phyloP scores from a whole-genome alignment of 2,329 filamentous ascomycete species.

The Fusarium chuoi region DNA sequence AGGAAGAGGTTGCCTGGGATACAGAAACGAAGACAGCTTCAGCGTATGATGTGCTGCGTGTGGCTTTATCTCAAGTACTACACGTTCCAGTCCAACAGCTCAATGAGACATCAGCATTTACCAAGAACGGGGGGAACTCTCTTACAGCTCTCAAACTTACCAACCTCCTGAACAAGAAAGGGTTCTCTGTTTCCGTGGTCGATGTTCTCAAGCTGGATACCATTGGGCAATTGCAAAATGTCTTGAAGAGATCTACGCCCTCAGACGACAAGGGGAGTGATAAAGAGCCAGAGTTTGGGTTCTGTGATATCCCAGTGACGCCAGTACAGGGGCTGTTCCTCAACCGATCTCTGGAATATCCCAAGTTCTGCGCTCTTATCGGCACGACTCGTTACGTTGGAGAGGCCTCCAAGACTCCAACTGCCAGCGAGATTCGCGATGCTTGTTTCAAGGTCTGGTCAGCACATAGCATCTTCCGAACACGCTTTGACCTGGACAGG shows the following conservation, averaged over 20 bases:
- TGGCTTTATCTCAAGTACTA: not conserved
- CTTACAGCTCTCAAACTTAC: not conserved
- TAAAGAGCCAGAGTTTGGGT: not conserved
- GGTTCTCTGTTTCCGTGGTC: not conserved
- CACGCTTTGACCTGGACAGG: not conserved
- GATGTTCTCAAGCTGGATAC: not conserved
- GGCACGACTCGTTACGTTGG: not conserved
- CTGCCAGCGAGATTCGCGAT: not conserved
- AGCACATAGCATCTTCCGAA: not conserved
- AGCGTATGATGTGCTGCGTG: not conserved
- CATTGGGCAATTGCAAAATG: not conserved
- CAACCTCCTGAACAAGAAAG: not conserved
- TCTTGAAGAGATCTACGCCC: not conserved
- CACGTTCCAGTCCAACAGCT: not conserved
- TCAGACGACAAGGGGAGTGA: not conserved
- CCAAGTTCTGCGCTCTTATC: not conserved
- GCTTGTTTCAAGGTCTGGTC: not conserved
- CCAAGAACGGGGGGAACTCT: not conserved
- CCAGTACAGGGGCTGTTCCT: not conserved
- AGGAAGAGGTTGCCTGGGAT: rapidly evolving
- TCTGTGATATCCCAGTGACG: not conserved
- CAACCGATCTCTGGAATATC: not conserved
- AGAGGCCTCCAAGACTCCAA: not conserved
- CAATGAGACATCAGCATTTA: not conserved
- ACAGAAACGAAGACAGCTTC: not conserved